These are phyloP conservation scores for Tulasnella sp. DNA, from an alignment of 768 basidiomycete genomes.

Conservation along the genomic window DNA sequence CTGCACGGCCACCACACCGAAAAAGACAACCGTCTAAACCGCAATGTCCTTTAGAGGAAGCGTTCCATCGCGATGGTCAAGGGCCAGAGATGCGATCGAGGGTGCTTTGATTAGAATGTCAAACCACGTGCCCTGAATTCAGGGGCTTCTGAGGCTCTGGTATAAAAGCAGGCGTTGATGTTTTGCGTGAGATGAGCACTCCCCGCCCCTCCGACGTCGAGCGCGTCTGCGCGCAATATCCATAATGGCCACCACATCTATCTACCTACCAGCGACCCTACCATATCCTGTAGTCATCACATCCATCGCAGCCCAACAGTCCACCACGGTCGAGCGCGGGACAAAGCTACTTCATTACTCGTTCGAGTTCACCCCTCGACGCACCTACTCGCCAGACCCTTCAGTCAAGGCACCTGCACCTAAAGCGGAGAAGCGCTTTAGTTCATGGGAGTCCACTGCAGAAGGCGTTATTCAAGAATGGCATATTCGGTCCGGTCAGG, in stretches of 20 bases:
- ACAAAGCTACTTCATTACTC: conserved; percentile 75
- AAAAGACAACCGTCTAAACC: not conserved
- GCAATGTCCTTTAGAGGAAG: not conserved
- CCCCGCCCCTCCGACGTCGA: not conserved
- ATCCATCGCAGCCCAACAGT: conserved; percentile 44
- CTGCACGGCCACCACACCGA: not conserved
- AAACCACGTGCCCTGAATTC: not conserved
- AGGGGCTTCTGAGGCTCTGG: not conserved
- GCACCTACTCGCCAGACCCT: not conserved
- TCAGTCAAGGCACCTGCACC: conserved; percentile 22
- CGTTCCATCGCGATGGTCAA: not conserved
- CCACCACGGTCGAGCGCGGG: conserved; percentile 49
- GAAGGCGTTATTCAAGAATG: conserved; percentile 68
- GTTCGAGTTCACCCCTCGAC: conserved; percentile 46
- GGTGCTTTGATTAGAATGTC: not conserved
- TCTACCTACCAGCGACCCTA: conserved; percentile 26
- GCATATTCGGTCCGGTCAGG: conserved; percentile 55
- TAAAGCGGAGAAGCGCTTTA: conserved; percentile 52
- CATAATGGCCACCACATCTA: conserved; percentile 1
- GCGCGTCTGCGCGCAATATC: conserved; percentile 2
- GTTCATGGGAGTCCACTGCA: conserved; percentile 82
- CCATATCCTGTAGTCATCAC: conserved; percentile 81
- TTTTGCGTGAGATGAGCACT: conserved; percentile 5
- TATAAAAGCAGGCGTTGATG: not conserved
- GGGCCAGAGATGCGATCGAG: not conserved